Percentiles rank a stretch among this genome's conserved stretches.
These are phyloP conservation scores for Elasticomyces elasticus DNA, from an alignment of 495 filamentous ascomycete species.

Conservation along the genomic window DNA sequence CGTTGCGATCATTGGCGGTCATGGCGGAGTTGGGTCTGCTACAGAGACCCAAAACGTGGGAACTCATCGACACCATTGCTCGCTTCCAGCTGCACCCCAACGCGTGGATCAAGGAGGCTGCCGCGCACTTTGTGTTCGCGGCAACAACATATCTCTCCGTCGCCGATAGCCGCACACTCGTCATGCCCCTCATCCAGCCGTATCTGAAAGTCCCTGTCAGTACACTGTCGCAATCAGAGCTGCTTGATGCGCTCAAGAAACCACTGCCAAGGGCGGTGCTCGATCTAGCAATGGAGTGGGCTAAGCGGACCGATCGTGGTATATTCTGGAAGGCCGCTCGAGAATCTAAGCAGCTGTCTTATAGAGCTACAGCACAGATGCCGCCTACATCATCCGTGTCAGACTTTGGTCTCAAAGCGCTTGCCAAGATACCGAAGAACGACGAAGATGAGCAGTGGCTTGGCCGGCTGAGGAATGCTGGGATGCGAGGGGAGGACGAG, in stretches of 20 bases:
- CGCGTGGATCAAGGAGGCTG: slow-evolving; percentile 85
- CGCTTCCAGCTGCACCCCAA: slow-evolving; percentile 91
- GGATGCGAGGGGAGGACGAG: slow-evolving; percentile 77
- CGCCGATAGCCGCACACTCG: slow-evolving; percentile 73
- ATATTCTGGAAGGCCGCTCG: slow-evolving; percentile 72
- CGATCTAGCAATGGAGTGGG: slow-evolving; percentile 81
- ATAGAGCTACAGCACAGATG: slow-evolving; percentile 15
- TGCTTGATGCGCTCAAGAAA: slow-evolving; percentile 77
- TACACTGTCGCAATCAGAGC: slow-evolving; percentile 55
- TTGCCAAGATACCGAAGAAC: slow-evolving; percentile 53
- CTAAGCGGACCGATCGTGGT: slow-evolving; percentile 64
- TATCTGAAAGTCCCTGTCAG: slow-evolving; percentile 62
- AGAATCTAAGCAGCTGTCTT: slow-evolving; percentile 23
- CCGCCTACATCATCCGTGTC: slow-evolving; percentile 39
- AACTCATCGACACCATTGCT: slow-evolving; percentile 67
- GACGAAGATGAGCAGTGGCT: slow-evolving; percentile 98
- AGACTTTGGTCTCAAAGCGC: slow-evolving; percentile 35
- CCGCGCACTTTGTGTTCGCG: slow-evolving; percentile 69
- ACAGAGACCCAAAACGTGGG: slow-evolving; percentile 74
- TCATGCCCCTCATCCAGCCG: slow-evolving; percentile 65
- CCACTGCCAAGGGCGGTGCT: slow-evolving; percentile 70
- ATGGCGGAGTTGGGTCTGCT: slow-evolving; percentile 84
- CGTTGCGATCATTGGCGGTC: slow-evolving; percentile 76
- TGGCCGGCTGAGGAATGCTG: slow-evolving; percentile 67
- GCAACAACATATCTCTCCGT: slow-evolving; percentile 65